These are phyloP conservation scores for Amphichorda felina DNA, from an alignment of 2,329 filamentous ascomycete genomes.

Conservation along the genomic window DNA sequence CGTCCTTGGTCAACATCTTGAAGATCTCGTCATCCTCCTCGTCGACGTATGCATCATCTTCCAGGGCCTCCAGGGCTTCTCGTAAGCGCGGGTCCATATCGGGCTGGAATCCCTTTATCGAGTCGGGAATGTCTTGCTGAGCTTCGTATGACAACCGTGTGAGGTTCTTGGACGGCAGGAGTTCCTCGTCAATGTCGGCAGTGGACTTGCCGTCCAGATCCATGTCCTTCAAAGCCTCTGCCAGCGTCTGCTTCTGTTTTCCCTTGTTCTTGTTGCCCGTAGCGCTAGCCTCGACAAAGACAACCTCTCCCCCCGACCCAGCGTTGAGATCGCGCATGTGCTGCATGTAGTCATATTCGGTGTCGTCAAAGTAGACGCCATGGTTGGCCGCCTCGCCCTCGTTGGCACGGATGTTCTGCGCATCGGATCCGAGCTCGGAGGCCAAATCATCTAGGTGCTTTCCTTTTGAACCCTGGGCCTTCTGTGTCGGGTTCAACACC, in stretches of 20 bases:
- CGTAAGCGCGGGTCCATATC: conserved; percentile 93
- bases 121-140: conserved; percentile 86
- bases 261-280: conserved; percentile 57
- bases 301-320: conserved; percentile 52
- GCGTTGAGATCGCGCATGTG: conserved; percentile 81
- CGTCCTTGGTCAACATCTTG: conserved; percentile 55
- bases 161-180: conserved; percentile 70
- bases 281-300: conserved; percentile 68
- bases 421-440: conserved; percentile 60
- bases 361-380: conserved; percentile 91
- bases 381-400: conserved; percentile 94
- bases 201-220: conserved; percentile 31
- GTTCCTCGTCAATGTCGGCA: conserved; percentile 58
- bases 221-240: conserved; percentile 64
- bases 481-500: conserved; percentile 62
- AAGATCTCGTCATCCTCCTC: conserved; percentile 81
- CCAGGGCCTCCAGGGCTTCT: conserved; percentile 84
- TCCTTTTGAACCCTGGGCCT: conserved; percentile 7
- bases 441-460: conserved; percentile 66
- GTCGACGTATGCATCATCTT: conserved; percentile 90
- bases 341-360: conserved; percentile 98
- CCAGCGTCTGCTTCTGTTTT: conserved; percentile 66
- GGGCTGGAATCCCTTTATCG: conserved; percentile 85
- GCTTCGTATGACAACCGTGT: conserved; percentile 74
- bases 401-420: conserved; percentile 61